phyloP scores from a whole-genome alignment of 2,329 filamentous ascomycete species.

The Pseudogymnoascus sp. region DNA sequence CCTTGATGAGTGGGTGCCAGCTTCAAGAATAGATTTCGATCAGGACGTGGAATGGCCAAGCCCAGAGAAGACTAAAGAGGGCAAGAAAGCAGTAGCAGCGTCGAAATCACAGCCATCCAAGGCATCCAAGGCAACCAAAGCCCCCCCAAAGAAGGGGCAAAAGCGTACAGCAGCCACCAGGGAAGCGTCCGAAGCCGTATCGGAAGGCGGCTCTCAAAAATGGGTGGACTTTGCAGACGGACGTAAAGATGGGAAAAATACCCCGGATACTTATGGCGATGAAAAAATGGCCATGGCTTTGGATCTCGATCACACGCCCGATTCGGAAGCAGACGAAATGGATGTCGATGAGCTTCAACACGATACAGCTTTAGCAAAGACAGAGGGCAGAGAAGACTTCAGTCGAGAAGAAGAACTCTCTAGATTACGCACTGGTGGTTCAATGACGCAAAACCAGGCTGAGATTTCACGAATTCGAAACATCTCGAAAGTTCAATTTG shows the following conservation, averaged over 20 bases:
- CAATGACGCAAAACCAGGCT: constrained; percentile 97
- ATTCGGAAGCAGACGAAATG: constrained; percentile 36
- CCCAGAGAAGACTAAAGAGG: constrained; percentile 68
- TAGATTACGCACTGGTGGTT: constrained; percentile 86
- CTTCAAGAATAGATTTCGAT: constrained; percentile 73
- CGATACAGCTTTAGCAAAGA: constrained; percentile 23
- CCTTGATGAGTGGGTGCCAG: constrained; percentile 77
- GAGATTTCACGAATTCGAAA: constrained; percentile 96
- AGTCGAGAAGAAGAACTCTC: constrained; percentile 90
- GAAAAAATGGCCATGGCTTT: constrained; percentile 21
- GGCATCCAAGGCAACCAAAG: constrained; percentile 36
- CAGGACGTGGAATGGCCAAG: constrained; percentile 95
- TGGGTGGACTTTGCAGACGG: constrained; percentile 22
- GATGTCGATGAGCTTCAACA: constrained; percentile 47
- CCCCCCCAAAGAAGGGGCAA: constrained; percentile 31
- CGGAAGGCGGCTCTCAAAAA: constrained; percentile 25
- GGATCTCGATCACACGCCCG: constrained; percentile 27
- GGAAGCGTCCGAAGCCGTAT: constrained; percentile 25
- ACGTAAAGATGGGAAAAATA: constrained; percentile 23
- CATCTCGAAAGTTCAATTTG: constrained; percentile 89
- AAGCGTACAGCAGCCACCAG: constrained; percentile 28
- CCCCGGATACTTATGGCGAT: constrained; percentile 23
- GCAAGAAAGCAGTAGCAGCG: constrained; percentile 60
- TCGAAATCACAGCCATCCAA: constrained; percentile 30
- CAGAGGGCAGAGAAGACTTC: constrained; percentile 38